Base-by-base conservation (phyloP, 495 filamentous ascomycete species). In the Aspergillus ostianus region DNA sequence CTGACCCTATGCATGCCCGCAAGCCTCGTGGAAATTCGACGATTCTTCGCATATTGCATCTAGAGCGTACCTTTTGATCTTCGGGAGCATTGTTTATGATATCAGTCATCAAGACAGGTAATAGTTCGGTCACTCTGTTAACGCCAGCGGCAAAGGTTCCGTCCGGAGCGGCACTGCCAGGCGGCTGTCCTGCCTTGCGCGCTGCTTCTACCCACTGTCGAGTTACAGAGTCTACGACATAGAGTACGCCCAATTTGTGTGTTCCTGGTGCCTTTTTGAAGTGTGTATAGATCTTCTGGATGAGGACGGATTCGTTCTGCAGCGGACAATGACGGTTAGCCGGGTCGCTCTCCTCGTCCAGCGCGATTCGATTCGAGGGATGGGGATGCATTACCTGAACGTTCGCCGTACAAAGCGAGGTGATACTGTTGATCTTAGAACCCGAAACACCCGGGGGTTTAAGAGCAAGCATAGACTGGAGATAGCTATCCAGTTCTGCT, bases 151-250 rank as follows among this genome's bases (percentile, higher is more conserved):
- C 91, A 79, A 86, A 96, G 50, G 93, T 97, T 62, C 94, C 94
- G 78, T 96, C 90, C 60, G 84, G 82, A 57, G 91, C 90, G 68
- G 84, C 79, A 65, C 81, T 84, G 70, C 87, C 90, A 68, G 92
- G 81, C 57, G 87, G 80, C 73, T 98, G 92, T 60, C 90, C 90
- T 61, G 87, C 83, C 64, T 86, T 85, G 74, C 91, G 92, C 62
- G 94, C 95, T 73, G 90, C 88, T 74, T 98, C 93, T 84, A 96
- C 85, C 92, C 95, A 98, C 78, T 93, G 91, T 77, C 94, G 90
- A 73, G 92, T 92, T 87, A 98, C 92, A 83, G 93, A 96, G 84
- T 98, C 95, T 95, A 98, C 91, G 80, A 98, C 92, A 87, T 98
- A 98, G 80, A 98, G 87, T 70, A 97, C 92, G 75, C 94, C 94